Base-by-base conservation (phyloP, 768 basidiomycete species). In the Crucibulum laeve region DNA sequence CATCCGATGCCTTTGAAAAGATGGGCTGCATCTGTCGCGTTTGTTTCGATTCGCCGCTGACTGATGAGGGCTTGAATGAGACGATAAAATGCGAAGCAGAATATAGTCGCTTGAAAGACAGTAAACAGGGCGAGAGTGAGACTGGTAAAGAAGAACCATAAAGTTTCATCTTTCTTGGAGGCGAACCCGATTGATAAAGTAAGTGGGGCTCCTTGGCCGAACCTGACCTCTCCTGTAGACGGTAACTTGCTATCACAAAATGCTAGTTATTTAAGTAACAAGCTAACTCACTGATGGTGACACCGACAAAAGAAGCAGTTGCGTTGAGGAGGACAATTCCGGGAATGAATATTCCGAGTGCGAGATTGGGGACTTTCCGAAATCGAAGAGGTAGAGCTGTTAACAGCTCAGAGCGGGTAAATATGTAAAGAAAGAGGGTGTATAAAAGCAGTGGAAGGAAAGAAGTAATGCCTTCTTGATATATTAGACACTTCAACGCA, bases 391-490 rank as follows among this genome's bases (percentile, higher is more conserved):
- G 84, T 26, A 87, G 67, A 26, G 58, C 56, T 37, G 71, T 66
- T 34, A 82, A 57, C 48, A 86, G 71, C 48, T 81, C 70, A 17
- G 57, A 54, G 37, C 66, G 62, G 21, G 77, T 70, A 47, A 87
- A 74, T 42, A 79, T 62, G 62, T 74, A 82, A 40, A 88, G 67
- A 61, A 80, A 86, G 43, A 74, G 43, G 15, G 69, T 77, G 63
- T 83, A 87, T 35, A 79, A 63, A 30, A 87, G 63, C 36, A 89
- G 64, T 8, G 87, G 84, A 18, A 82, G 54, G 53, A 79, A 82
- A 3, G 88, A 87, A 33, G 71, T 56, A 33, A 73, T 69, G 32
- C 67, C 85, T 76, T 64, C 58, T 22, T 19, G 19, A 15, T 46
- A 44, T 19, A 47, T 30, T n/a, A 8, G 25, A 41, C 35, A 34